Evolutionary conservation across 305 asterid species (phyloP), one percentile per base, ranked within the genome.

Genomic region (Fraxinus platypoda): DNA sequence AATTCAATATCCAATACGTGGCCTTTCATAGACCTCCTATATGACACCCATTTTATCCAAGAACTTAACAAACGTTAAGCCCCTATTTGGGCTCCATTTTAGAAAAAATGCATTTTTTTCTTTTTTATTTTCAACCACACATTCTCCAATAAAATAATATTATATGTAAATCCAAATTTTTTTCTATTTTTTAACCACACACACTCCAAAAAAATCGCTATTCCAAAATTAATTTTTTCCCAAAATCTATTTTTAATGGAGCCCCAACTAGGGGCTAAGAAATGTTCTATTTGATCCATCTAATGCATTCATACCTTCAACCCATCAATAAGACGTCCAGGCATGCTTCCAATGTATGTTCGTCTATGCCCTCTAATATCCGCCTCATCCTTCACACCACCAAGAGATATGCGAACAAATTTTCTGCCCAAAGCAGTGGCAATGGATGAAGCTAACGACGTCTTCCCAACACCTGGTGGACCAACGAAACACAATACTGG

Each of bases 381-480:
- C 73, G 99, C 99, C 89, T 97, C 99, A 81, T 97, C 99, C 84
- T 94, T 94, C 21, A 97, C 98, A 87, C 99, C 99, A 83, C 99
- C 98, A 38, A 97, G 93, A 82, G 99, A 93, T 89, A 97, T 93
- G 84, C 99, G 97, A 46, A 94, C 83, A 89, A 94, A 97, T 87
- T 97, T 94, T 90, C 98, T 92, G 80, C 98, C 98, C 90, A 97
- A 87, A 85, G 98, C 97, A 88, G 97, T 88, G 74, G 98, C 98
- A 84, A 97, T 93, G 8, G 99, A 94, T 73, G 99, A 92, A 80
- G 98, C 99, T 87, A 97, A 91, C 79, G 99, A 97, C 75, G 99
- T 97, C 92, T 97, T 97, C 75, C 99, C 99, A 76, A 97, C 98
- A 89, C 99, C 99, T 26, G 98, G 99, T 86, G 99, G 99, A 80